Evolutionary conservation across 2,329 filamentous ascomycete genomes (phyloP), one percentile per base, ranked within the genome.

Genomic region (Nothophaeocryptopus gaeumannii): DNA sequence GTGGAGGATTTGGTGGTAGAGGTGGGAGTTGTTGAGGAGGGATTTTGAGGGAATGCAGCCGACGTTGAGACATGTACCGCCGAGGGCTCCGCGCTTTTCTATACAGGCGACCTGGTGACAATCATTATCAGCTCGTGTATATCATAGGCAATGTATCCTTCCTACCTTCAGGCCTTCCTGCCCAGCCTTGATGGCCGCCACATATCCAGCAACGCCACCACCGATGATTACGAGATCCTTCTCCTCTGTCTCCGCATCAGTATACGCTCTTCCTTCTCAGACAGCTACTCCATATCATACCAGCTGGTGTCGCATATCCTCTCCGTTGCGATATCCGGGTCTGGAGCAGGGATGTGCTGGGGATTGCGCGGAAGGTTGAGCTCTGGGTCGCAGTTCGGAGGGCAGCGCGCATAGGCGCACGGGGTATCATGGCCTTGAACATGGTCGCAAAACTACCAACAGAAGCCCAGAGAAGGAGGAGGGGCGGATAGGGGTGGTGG

Each of bases 11-110:
- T 91, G 87, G 79, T 97, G 92, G 81, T 97, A 97, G 55, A 99
- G 82, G 74, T 96, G 90, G 65, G 93, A 96, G 81, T 97, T 99
- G 85, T 97, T 99, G 73, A 99, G 88, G 63, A 99, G 89, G 57
- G 93, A 96, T 78, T 99, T 99, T 60, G 93, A 99, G 61, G 93
- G 93, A 70, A 99, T 99, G 78, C 93, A 99, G 76, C 93, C 93
- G 68, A 99, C 93, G 73, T 99, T 99, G 67, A 99, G 78, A 79
- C 93, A 99, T 67, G 93, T 99, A 71, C 93, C 93, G 67, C 93
- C 93, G 65, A 99, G 85, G 54, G 83, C 80, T 63, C 93, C 93
- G 70, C 93, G 89, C 82, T 99, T 99, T 78, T 99, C 93, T 77
- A 99, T 95, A 76, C 93, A 99, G 55, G 90, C 82, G 58, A 96